Percentiles rank a stretch among this genome's conserved stretches.
Conservation (phyloP, 2,329 filamentous ascomycete genomes). For the Elsinoe batatas region DNA sequence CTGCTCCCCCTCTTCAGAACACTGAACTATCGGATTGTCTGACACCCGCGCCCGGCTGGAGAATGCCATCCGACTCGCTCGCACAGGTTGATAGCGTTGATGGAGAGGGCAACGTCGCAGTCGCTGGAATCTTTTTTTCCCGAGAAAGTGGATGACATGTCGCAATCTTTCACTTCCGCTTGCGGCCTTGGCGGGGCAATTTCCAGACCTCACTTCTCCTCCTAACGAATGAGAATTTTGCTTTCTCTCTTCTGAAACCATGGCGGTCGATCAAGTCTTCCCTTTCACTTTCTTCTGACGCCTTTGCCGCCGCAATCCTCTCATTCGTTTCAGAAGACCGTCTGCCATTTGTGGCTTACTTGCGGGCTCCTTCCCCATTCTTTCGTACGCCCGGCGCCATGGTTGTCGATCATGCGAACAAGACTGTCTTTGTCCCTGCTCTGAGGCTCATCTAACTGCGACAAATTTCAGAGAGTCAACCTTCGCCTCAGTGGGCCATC, state of each 20-base stretch:
- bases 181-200: background rate
- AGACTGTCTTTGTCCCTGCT: background rate
- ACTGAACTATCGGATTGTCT: background rate
- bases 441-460: slow-evolving; percentile 10
- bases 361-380: background rate
- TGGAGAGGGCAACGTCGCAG: background rate
- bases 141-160: background rate
- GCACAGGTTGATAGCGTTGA: background rate
- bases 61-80: background rate
- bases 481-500: slow-evolving; percentile 6
- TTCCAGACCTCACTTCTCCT: background rate
- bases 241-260: background rate
- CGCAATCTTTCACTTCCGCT: background rate
- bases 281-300: slow-evolving; percentile 5
- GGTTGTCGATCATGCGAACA: background rate
- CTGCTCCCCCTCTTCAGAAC: background rate
- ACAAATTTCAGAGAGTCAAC: slow-evolving; percentile 6
- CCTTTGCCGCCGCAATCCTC: background rate
- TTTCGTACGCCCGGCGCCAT: background rate
- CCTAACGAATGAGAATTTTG: background rate
- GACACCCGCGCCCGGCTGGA: background rate
- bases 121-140: background rate
- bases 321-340: background rate
- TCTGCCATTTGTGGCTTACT: slow-evolving; percentile 1
- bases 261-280: slow-evolving; percentile 1